Conservation (phyloP, 2,329 filamentous ascomycete species). For the Aspergillus luchuensis region DNA sequence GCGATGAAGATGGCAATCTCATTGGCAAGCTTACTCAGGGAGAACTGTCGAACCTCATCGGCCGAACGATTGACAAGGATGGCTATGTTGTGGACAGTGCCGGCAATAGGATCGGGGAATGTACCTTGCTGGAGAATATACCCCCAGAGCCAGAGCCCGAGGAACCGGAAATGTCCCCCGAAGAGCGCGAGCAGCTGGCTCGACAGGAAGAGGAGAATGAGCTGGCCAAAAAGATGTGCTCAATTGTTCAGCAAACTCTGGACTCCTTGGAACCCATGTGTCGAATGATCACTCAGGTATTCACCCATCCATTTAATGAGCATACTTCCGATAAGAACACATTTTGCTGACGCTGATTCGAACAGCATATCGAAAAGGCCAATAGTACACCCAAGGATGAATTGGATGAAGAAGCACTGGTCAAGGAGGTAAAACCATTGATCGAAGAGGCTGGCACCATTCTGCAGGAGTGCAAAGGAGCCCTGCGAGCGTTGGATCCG, state of each 20-base stretch:
- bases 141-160: conserved; percentile 34
- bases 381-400: conserved; percentile 82
- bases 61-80: conserved; percentile 48
- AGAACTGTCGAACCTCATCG: conserved; percentile 43
- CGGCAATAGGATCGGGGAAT: conserved; percentile 65
- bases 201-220: conserved; percentile 69
- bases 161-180: conserved; percentile 14
- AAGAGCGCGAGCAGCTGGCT: conserved; percentile 51
- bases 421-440: conserved; percentile 81
- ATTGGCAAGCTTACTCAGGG: conserved; percentile 49
- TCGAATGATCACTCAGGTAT: conserved; percentile 78
- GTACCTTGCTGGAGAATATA: conserved; percentile 62
- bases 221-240: conserved; percentile 73
- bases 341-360: not conserved
- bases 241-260: conserved; percentile 73
- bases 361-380: conserved; percentile 72
- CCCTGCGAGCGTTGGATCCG: conserved; percentile 83
- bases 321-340: conserved; percentile 13
- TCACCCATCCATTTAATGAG: conserved; percentile 23
- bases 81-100: conserved; percentile 59
- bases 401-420: conserved; percentile 83
- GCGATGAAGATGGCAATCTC: conserved; percentile 49
- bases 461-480: conserved; percentile 83
- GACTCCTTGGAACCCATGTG: conserved; percentile 83
- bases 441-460: conserved; percentile 84